Conservation (phyloP, 805 yeast genomes). For the Saturnispora kantuleensis region DNA sequence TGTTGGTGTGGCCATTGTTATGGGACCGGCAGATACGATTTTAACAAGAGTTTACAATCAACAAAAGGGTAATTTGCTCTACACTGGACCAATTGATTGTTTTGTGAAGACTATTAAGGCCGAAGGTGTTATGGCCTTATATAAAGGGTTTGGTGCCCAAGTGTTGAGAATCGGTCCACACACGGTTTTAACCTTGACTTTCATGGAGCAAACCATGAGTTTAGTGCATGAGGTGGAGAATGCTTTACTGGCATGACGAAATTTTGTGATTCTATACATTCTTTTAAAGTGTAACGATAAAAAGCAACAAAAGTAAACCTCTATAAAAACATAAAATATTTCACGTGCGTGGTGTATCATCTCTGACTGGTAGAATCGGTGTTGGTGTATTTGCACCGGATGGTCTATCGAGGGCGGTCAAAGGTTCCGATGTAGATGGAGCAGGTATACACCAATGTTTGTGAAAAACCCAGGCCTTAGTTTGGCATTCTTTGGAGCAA, state of each 20-base stretch:
- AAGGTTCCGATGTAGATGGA: constrained; percentile 9
- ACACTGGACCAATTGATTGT: constrained; percentile 85
- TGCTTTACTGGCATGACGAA: constrained; percentile 10
- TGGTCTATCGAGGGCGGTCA: not conserved
- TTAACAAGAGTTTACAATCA: constrained; percentile 94
- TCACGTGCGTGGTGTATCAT: not conserved
- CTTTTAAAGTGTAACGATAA: not conserved
- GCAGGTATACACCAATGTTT: constrained; percentile 77
- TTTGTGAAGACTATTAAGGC: constrained; percentile 65
- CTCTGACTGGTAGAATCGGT: not conserved
- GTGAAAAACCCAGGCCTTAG: constrained; percentile 86
- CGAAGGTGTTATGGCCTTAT: constrained; percentile 83
- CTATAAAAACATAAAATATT: not conserved
- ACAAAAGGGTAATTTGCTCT: constrained; percentile 57
- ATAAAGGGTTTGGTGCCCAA: constrained; percentile 94
- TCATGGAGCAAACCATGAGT: constrained; percentile 92
- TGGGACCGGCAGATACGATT: constrained; percentile 97
- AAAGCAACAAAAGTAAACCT: not conserved
- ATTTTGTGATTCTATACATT: not conserved
- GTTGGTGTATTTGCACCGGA: not conserved
- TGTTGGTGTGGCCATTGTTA: constrained; percentile 83
- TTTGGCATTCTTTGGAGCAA: constrained; percentile 87
- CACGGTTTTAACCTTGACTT: constrained; percentile 78
- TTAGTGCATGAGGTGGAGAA: constrained; percentile 36
- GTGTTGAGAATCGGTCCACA: constrained; percentile 90